phyloP scores from a whole-genome alignment of 2,329 filamentous ascomycete species.

The Penicillium freii region DNA sequence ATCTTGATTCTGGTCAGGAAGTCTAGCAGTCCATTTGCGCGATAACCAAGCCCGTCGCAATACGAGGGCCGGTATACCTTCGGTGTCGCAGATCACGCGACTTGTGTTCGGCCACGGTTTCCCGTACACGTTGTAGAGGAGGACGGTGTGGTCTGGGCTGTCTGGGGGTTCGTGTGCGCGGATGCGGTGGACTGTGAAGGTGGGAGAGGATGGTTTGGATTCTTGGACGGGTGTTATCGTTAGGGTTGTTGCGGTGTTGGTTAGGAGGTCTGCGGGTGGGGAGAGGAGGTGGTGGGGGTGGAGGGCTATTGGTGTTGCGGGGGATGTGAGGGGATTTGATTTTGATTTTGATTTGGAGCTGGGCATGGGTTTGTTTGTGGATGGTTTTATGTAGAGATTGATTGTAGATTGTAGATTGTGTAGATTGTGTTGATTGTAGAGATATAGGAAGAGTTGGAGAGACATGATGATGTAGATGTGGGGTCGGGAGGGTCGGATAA shows the following conservation, averaged over 20 bases:
- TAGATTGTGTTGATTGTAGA: neutral
- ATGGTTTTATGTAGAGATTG: neutral
- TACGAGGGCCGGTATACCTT: slow-evolving; percentile 14
- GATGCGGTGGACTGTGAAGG: slow-evolving; percentile 16
- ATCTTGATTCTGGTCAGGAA: neutral
- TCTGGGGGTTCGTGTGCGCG: slow-evolving; percentile 18
- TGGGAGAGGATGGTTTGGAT: slow-evolving; percentile 13
- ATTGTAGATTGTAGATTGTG: neutral
- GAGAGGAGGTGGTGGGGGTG: slow-evolving; percentile 23
- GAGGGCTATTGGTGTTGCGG: slow-evolving; percentile 23
- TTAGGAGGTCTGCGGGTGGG: slow-evolving; percentile 23
- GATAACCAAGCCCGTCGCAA: slow-evolving; percentile 16
- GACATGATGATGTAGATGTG: neutral
- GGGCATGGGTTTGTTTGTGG: neutral
- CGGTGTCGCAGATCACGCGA: slow-evolving; percentile 17
- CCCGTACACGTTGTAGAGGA: slow-evolving; percentile 19
- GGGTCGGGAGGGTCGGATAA: neutral
- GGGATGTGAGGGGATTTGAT: slow-evolving; percentile 16
- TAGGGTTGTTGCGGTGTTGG: slow-evolving; percentile 24
- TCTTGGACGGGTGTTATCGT: slow-evolving; percentile 18
- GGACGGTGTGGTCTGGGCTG: slow-evolving; percentile 13
- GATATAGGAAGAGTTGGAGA: neutral
- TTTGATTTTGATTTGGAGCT: neutral
- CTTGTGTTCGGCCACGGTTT: slow-evolving; percentile 20
- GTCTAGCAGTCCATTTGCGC: neutral